These are phyloP conservation scores for Pseudocercospora fuligena DNA, from an alignment of 2,329 filamentous ascomycete genomes.

Conservation along the genomic window DNA sequence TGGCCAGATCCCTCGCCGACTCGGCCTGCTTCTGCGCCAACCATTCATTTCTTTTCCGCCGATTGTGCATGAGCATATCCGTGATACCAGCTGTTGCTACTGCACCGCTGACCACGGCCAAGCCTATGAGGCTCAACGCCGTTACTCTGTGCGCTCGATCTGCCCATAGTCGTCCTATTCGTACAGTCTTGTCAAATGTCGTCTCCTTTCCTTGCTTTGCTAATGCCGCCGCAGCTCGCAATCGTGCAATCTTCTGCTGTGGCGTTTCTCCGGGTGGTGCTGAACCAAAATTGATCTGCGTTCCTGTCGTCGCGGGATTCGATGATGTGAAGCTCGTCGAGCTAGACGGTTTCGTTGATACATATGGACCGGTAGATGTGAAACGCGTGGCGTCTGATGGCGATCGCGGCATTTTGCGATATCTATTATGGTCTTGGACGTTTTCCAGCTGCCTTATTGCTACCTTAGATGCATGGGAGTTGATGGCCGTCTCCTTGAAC, in stretches of 20 bases:
- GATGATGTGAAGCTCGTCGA: constrained; percentile 43
- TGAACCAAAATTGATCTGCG: constrained; percentile 37
- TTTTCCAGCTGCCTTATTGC: not conserved
- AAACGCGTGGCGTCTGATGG: constrained; percentile 82
- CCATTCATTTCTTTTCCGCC: constrained; percentile 66
- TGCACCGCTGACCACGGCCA: constrained; percentile 64
- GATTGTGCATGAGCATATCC: constrained; percentile 71
- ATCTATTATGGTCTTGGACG: not conserved
- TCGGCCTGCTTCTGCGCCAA: constrained; percentile 58
- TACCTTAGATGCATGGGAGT: constrained; percentile 23
- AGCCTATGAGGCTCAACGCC: constrained; percentile 63
- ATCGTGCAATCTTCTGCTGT: constrained; percentile 58
- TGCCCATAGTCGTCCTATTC: constrained; percentile 60
- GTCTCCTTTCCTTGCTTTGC: constrained; percentile 57
- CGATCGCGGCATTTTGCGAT: constrained; percentile 62
- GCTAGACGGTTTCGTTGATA: constrained; percentile 62
- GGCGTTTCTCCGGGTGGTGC: constrained; percentile 53
- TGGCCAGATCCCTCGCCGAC: constrained; percentile 48
- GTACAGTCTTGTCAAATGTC: constrained; percentile 59
- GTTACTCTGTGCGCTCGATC: constrained; percentile 66
- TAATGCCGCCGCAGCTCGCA: constrained; percentile 54
- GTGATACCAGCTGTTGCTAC: constrained; percentile 68
- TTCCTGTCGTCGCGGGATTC: constrained; percentile 34
- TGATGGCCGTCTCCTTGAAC: constrained; percentile 2
- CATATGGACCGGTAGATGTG: constrained; percentile 72